Conservation (phyloP, 352 stramenopile genomes). For the Pythium grandisporangium region DNA sequence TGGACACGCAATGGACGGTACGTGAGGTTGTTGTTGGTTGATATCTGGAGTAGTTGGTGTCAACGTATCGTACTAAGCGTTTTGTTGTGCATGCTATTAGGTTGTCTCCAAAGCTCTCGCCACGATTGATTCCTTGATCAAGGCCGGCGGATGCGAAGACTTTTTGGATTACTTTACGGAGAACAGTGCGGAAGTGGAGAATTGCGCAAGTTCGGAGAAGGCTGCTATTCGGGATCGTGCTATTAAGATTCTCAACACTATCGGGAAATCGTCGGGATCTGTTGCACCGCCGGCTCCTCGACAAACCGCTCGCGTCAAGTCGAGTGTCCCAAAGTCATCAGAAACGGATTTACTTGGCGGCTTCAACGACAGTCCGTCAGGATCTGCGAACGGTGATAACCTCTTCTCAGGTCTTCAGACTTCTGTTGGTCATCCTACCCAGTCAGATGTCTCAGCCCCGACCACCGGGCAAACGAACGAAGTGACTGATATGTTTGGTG, state of each 20-base stretch:
- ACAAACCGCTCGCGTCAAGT: conserved; percentile 7
- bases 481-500: conserved; percentile 66
- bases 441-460: too few species aligned
- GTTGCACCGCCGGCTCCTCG: conserved; percentile 11
- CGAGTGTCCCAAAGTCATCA: conserved; percentile 9
- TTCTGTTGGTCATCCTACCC: too few species aligned
- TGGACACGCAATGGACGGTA: conserved; percentile 81
- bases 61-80: background rate
- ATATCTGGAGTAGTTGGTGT: too few species aligned
- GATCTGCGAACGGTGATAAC: conserved; percentile 16
- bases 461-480: too few species aligned
- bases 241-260: conserved; percentile 54
- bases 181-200: conserved; percentile 66
- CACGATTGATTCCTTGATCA: conserved; percentile 87
- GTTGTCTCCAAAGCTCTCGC: conserved; percentile 92
- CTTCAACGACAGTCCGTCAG: conserved; percentile 41
- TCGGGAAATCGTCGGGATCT: conserved; percentile 35
- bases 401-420: conserved; percentile 64
- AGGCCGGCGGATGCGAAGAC: conserved; percentile 70
- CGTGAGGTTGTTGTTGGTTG: background rate
- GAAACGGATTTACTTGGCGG: conserved; percentile 65
- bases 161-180: conserved; percentile 83
- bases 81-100: conserved; percentile 12
- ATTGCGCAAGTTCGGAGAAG: conserved; percentile 69
- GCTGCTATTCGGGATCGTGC: conserved; percentile 65